Base-by-base conservation (phyloP, 2,329 filamentous ascomycete species). In the Phoma sp. region DNA sequence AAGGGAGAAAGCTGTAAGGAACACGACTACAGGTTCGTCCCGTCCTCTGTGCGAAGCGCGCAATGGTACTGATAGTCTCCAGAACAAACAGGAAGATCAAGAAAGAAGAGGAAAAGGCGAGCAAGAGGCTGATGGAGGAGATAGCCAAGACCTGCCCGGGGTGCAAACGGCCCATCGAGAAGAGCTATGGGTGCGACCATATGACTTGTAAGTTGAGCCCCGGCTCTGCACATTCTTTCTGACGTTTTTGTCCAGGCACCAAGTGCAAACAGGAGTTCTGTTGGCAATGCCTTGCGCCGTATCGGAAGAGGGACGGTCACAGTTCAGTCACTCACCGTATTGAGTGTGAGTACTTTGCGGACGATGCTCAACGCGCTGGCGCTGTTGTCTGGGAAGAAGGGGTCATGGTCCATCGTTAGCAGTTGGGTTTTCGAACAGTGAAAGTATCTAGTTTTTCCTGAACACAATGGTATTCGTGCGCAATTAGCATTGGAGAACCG, bases 121-220 rank as follows among this genome's bases (percentile, higher is more conserved):
- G 65, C 37, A 54, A 60, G 51, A 64, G 64, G 25, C 62, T 68
- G 55, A 62, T 78, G 13, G 52, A 67, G 43, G 41, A 58, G 10
- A 66, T 71, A 37, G 68, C 70, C 29, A 78, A 77, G 63, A 62
- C 63, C 36, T 80, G 77, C 61, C 76, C 77, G 1, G 69, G 57
- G 1, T 78, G 77, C 60, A 72, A 69, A 17, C 71, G 69, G 63
- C 61, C 66, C 31, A 77, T 79, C 31, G 71, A 78, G 65, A 78
- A 78, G 67, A 65, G 52, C 24, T 61, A 63, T 38, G 77, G 77
- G 6, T 80, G 77, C 54, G 76, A 79, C 63, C 76, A 79, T 61
- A 73, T 76, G 68, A 71, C 60, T 17, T 75, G 72, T 70, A 49
- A 61, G 65, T 53, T 36, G 24, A 17, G 12, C n/a, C 4, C 21